Percentiles rank a stretch among this genome's conserved stretches.
Conservation (phyloP, 352 stramenopile species). For the Pythium vanterpoolii region DNA sequence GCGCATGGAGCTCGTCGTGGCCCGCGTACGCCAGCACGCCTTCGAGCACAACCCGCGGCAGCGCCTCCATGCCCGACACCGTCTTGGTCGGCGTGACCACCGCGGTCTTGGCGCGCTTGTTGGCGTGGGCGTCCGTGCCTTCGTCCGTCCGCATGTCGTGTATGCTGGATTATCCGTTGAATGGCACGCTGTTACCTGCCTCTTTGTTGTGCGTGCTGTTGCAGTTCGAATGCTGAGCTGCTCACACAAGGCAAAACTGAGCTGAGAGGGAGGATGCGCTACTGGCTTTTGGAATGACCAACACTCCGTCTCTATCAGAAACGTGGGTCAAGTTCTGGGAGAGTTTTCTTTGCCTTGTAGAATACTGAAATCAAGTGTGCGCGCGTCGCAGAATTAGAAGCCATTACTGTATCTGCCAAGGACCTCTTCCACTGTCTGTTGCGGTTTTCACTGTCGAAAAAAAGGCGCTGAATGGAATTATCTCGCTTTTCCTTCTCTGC, state of each 20-base stretch:
- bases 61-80: slow-evolving; percentile 5
- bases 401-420: too few relatives aligned
- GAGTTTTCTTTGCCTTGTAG: not conserved
- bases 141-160: slow-evolving; percentile 4
- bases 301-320: not conserved
- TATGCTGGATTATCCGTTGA: not conserved
- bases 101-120: slow-evolving; percentile 8
- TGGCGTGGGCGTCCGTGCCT: not conserved
- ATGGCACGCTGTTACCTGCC: not conserved
- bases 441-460: too few relatives aligned
- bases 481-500: too few relatives aligned
- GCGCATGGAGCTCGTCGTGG: slow-evolving; percentile 28
- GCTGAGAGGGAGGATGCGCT: not conserved
- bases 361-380: slow-evolving; percentile 1
- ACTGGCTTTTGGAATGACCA: not conserved
- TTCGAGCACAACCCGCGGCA: slow-evolving; percentile 27
- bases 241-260: not conserved
- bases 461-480: too few relatives aligned
- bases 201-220: not conserved
- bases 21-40: slow-evolving; percentile 28
- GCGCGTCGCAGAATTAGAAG: not conserved
- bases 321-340: too few relatives aligned
- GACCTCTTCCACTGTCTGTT: too few relatives aligned
- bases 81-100: not conserved
- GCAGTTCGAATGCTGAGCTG: not conserved